Evolutionary conservation across 2,329 filamentous ascomycete genomes (phyloP), one percentile per base, ranked within the genome.

Genomic region (Fusarium redolens): DNA sequence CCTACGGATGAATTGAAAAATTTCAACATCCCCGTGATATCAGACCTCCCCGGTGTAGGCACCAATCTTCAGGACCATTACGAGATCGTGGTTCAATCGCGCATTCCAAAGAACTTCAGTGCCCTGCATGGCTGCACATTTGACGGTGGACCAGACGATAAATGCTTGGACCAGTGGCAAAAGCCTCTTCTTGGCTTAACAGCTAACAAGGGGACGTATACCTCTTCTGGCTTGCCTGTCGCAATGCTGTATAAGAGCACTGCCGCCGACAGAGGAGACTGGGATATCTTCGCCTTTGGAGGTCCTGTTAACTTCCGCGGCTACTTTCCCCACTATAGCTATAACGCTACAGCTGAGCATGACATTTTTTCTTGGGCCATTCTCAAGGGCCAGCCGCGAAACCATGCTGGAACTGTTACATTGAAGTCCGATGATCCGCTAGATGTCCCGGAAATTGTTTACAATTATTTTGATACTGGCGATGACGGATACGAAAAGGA

Each of bases 381-480:
- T 13, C 74, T 93, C 60, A 91, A 92, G 79, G 86, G 88, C 0
- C 90, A 92, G 75, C 86, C 90, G 0, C 87, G 88, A 58, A 92
- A 93, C 67, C 82, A 77, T 2, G 87, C 86, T 11, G 92, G 92
- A 15, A 87, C 85, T 3, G 91, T 94, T 7, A 86, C 80, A 5
- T 86, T 94, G 10, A 84, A 83, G 17, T 91, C 88, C 0, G 81
- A 86, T 0, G 87, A 93, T 76, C 91, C 92, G 1, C 86, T 88
- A 4, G 91, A 93, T 61, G 82, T 85, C 4, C 92, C 92, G 0
- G 79, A 87, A 10, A 92, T 93, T 72, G 82, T 83, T 51, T 92
- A 90, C 82, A 88, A 90, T 78, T 91, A 86, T 79, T 91, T 88
- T 81, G 84, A 86, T 50, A 82, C 83, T 0, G 87, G 87, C 31